Base-by-base conservation (phyloP, 805 yeast species). In the Metschnikowia bowlesiae region DNA sequence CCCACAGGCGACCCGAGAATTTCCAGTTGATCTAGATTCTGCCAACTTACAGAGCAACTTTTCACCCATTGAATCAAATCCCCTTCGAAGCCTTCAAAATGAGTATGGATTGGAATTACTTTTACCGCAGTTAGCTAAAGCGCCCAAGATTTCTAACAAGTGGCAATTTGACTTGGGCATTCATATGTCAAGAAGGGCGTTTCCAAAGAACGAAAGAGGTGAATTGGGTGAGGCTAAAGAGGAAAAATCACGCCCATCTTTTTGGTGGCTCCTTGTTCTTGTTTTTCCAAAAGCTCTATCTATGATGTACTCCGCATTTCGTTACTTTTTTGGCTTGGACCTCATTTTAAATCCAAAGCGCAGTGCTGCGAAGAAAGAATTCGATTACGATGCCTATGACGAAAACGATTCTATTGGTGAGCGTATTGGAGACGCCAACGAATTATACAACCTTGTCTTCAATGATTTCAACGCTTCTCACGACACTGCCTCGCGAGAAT, bases 211-310 rank as follows among this genome's bases (percentile, higher is more conserved):
- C 3, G 39, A 26, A 43, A 45, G 49, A 33, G 44, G 41, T 10
- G 52, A 32, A 3, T 7, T 26, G n/a, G 29, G 22, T 1, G 53
- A 46, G 5, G 18, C 45, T 11, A 46, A 47, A 39, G 52, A 49
- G 7, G 51, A 47, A 5, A n/a, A 29, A 14, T 67, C 11, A 29
- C 53, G 62, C 9, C 47, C 60, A 8, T 42, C 56, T 13, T 77
- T 82, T 6, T 44, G 46, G 46, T 60, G 84, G 57, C 69, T 83
- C 46, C 60, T 84, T 1, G 56, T 85, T 2, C 63, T 84, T 62
- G 53, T 84, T 6, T 64, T 85, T 9, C 91, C 90, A 10, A 76
- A 72, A 49, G 56, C 82, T 1, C 44, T 81, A 8, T 67, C 80
- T 8, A 47, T 80, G 8, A 58, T 80, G 1, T 60, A 71, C 9